Evolutionary conservation across 805 yeast species (phyloP), one percentile per base, ranked within the genome.

Genomic region (Kuraishia ogatae): DNA sequence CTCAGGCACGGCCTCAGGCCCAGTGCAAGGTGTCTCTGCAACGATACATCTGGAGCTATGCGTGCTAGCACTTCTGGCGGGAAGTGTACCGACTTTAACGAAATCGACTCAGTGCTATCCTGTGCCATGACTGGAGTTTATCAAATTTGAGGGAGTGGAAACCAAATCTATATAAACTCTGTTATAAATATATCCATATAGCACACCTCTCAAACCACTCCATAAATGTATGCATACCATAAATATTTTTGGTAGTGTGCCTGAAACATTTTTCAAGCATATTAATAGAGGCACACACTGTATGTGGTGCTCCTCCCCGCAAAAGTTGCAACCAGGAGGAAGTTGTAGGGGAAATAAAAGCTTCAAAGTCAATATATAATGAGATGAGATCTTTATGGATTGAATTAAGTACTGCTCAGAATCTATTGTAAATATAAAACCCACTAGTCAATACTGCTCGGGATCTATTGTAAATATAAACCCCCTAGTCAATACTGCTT

Each of bases 31-130:
- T 90, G 96, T 64, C 96, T 79, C 65, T 87, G 87, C 50, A 92
- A 74, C 4, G 93, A 87, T 15, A 88, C 66, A 55, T 89, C 96
- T 1, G 97, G 97, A 1, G 96, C 89, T 43, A 92, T 80, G 53
- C 94, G 74, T 1, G 94, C 91, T 49, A 92, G 73, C 11, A 90
- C 89, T 24, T 84, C 87, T 0, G 97, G 93, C 1, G 94, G 85
- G 66, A 91, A 90, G 3, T 81, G 72, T 39, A 87, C 75, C 15
- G 85, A 78, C 49, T 72, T 67, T 54, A 66, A 15, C 35, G 23
- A 35, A 35, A 35, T 35, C n/a, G 43, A 35, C 43, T 35, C 43
- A 15, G 43, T 3, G 43, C 13, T 35, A 35, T 35, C 43, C 43
- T 7, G 43, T 35, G 43, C 6, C 43, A 35, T 35, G 29, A 26